A percentile compares a stretch with the other conserved stretches of the same genome.
phyloP scores from a whole-genome alignment of 2,329 filamentous ascomycete genomes.

The Pseudogymnoascus sp. region DNA sequence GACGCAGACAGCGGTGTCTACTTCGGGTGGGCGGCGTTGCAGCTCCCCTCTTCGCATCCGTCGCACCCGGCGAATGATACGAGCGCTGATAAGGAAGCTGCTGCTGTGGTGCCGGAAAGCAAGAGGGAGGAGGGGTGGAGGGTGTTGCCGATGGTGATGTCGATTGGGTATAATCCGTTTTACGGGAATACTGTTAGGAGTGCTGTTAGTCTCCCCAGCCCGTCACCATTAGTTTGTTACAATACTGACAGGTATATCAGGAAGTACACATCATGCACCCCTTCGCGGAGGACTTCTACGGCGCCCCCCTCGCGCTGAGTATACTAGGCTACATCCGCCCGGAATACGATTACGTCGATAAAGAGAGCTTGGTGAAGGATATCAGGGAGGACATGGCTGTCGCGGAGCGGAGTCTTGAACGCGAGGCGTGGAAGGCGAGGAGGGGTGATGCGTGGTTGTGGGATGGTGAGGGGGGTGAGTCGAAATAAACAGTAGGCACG shows the following conservation, averaged over 20 bases:
- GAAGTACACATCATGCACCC: slow-evolving; percentile 82
- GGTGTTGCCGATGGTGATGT: slow-evolving; percentile 83
- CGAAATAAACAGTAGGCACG: too few relatives aligned
- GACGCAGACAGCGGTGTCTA: slow-evolving; percentile 74
- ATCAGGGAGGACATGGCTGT: slow-evolving; percentile 86
- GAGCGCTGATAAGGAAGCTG: slow-evolving; percentile 13
- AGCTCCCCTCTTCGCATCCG: slow-evolving; percentile 44
- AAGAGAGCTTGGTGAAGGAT: slow-evolving; percentile 78
- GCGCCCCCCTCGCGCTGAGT: slow-evolving; percentile 65
- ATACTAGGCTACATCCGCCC: slow-evolving; percentile 83
- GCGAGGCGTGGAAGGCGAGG: slow-evolving; percentile 47
- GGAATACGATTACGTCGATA: slow-evolving; percentile 77
- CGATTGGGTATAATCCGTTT: slow-evolving; percentile 93
- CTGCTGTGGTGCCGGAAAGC: slow-evolving; percentile 3
- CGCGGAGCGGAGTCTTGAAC: slow-evolving; percentile 60
- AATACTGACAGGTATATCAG: background rate
- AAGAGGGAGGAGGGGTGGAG: slow-evolving; percentile 22
- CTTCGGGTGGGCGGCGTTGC: slow-evolving; percentile 80
- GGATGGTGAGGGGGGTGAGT: slow-evolving; percentile 15
- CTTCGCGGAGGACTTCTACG: slow-evolving; percentile 80
- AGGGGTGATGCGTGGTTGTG: slow-evolving; percentile 11
- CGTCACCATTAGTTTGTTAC: background rate
- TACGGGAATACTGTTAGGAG: slow-evolving; percentile 85
- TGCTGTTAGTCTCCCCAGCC: slow-evolving; percentile 43
- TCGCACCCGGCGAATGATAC: slow-evolving; percentile 13